phyloP scores from a whole-genome alignment of 495 filamentous ascomycete species.

The Penicillium longicatenatum region DNA sequence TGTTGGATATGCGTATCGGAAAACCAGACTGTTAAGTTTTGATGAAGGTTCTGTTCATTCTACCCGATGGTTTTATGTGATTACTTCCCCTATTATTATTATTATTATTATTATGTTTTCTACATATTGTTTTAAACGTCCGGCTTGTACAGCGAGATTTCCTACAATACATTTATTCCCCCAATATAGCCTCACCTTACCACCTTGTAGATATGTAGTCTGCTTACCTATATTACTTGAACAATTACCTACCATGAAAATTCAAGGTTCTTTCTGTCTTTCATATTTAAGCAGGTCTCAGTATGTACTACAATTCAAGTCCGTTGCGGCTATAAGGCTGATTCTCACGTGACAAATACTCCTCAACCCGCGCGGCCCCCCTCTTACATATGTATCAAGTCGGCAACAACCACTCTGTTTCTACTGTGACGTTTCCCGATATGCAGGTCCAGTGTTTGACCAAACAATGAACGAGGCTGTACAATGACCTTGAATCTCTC shows the following conservation, averaged over 20 bases:
- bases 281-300: background rate
- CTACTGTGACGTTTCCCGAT: slow-evolving; percentile 15
- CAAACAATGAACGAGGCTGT: slow-evolving; percentile 28
- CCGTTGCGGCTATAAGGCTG: slow-evolving; percentile 13
- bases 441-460: slow-evolving; percentile 21
- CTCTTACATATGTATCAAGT: slow-evolving; percentile 26
- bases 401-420: slow-evolving; percentile 24
- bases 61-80: background rate
- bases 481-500: slow-evolving; percentile 33
- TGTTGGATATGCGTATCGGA: background rate
- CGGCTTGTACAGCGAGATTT: slow-evolving; percentile 27
- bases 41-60: background rate
- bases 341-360: slow-evolving; percentile 17
- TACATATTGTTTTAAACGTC: slow-evolving; percentile 17
- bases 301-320: background rate
- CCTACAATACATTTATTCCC: slow-evolving; percentile 13
- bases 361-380: slow-evolving; percentile 20
- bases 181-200: background rate
- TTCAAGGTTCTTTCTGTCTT: background rate
- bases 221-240: background rate
- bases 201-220: background rate
- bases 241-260: background rate
- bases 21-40: background rate
- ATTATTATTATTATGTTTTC: slow-evolving; percentile 15
- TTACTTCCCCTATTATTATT: slow-evolving; percentile 5